Percentiles rank a stretch among this genome's conserved stretches.
These are phyloP conservation scores for Lantana camara DNA, from an alignment of 257 asterid species.

Conservation along the genomic window DNA sequence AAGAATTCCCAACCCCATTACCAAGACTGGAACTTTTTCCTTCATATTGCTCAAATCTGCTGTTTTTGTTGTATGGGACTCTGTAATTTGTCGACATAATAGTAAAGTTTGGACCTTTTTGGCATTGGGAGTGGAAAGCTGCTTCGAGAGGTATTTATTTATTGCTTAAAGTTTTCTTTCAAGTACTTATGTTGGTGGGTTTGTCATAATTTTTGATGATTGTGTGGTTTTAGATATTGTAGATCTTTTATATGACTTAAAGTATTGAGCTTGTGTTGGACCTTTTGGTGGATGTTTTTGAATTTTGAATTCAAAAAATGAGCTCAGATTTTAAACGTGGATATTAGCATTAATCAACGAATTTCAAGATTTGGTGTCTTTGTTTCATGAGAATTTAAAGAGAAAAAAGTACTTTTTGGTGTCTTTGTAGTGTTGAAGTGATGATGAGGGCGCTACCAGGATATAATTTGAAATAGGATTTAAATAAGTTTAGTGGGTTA, in stretches of 20 bases:
- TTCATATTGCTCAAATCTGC: conserved; percentile 24
- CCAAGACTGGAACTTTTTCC: conserved; percentile 13
- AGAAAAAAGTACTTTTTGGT: conserved; percentile 14
- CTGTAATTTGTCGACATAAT: conserved; percentile 45
- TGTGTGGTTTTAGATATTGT: conserved; percentile 19
- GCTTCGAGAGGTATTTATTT: conserved; percentile 32
- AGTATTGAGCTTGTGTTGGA: conserved; percentile 19
- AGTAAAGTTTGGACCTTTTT: conserved; percentile 45
- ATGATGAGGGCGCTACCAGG: conserved; percentile 5
- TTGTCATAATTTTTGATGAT: conserved; percentile 12
- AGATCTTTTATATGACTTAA: conserved; percentile 33
- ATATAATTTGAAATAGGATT: too few species aligned
- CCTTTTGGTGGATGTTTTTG: conserved; percentile 17
- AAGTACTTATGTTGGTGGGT: conserved; percentile 10
- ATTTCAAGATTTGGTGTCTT: conserved; percentile 24
- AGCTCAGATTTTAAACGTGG: conserved; percentile 13
- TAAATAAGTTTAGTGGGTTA: conserved; percentile 6
- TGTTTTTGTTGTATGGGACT: conserved; percentile 34
- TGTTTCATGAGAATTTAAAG: conserved; percentile 9
- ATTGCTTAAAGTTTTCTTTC: background rate
- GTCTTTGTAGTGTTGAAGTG: background rate
- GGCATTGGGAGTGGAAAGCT: conserved; percentile 39
- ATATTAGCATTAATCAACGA: background rate
- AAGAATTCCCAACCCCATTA: conserved; percentile 18
- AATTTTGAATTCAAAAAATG: conserved; percentile 17